phyloP scores from a whole-genome alignment of 129 eudicot genomes.

The Cynara cardunculus region DNA sequence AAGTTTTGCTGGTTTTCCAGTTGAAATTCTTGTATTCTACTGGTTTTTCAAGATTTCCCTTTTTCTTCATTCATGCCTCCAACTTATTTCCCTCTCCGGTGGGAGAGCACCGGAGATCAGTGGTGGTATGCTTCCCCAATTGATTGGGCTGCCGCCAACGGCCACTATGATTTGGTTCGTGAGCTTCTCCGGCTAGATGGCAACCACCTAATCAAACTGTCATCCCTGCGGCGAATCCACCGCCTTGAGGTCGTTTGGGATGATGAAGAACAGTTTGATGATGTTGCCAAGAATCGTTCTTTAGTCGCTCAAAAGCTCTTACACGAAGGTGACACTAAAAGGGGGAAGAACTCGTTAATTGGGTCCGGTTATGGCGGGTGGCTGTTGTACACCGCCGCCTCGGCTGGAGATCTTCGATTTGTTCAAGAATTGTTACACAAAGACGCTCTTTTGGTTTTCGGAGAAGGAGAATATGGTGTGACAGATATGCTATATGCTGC shows the following conservation, averaged over 20 bases:
- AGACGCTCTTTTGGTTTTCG: conserved; percentile 88
- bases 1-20: conserved; percentile 20
- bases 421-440: conserved; percentile 60
- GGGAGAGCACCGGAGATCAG: conserved; percentile 99
- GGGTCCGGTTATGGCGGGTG: conserved; percentile 92
- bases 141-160: conserved; percentile 95
- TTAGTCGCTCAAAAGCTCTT: conserved; percentile 62
- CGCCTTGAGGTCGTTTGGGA: conserved; percentile 97
- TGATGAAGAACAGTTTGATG: conserved; percentile 76
- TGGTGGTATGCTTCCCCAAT: conserved; percentile 99
- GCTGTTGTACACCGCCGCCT: conserved; percentile 96
- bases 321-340: conserved; percentile 54
- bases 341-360: conserved; percentile 60
- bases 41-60: neutral
- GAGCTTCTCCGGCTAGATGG: conserved; percentile 85
- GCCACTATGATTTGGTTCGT: conserved; percentile 86
- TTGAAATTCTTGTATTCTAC: neutral
- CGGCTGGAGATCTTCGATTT: conserved; percentile 77
- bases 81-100: conserved; percentile 73
- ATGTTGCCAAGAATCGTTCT: conserved; percentile 70
- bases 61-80: conserved; percentile 52
- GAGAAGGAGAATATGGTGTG: conserved; percentile 94
- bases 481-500: conserved; percentile 93
- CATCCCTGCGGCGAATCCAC: conserved; percentile 83
- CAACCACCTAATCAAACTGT: conserved; percentile 69